Evolutionary conservation across 495 filamentous ascomycete species (phyloP).

Genomic region (Xylaria curta): DNA sequence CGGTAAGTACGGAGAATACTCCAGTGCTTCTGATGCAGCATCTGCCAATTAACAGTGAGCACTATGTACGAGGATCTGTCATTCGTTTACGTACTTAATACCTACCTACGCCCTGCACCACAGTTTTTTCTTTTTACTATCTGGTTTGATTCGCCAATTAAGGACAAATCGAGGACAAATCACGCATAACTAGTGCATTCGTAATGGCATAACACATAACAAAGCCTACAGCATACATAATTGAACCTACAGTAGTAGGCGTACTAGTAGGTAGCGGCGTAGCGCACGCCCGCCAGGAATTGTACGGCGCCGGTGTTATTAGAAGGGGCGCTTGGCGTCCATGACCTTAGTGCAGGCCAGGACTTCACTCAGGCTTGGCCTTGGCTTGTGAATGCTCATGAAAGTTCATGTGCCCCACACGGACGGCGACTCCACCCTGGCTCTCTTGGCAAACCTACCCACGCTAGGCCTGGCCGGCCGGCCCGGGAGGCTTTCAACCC

Average conservation of each 20-base stretch:
- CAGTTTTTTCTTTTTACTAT: background rate
- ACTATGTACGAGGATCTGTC: slow-evolving; percentile 5
- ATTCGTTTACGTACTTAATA: background rate
- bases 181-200: slow-evolving; percentile 1
- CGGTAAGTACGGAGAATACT: slow-evolving; percentile 7
- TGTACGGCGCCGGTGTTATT: background rate
- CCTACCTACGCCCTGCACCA: background rate
- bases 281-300: background rate
- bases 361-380: background rate
- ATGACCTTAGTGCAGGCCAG: background rate
- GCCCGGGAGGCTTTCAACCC: slow-evolving; percentile 17
- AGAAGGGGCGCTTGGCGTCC: slow-evolving; percentile 9
- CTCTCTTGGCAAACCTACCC: slow-evolving; percentile 6
- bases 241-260: no score
- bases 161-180: background rate
- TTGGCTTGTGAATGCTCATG: background rate
- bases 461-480: slow-evolving; percentile 18
- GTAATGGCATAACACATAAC: background rate
- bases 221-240: background rate
- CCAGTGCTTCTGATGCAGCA: background rate
- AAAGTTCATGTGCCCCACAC: background rate
- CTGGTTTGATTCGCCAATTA: background rate
- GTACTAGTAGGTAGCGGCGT: background rate
- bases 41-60: background rate
- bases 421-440: background rate